Evolutionary conservation across 2,329 filamentous ascomycete species (phyloP), one percentile per base, ranked within the genome.

Genomic region (Talaromyces albobiverticillius): DNA sequence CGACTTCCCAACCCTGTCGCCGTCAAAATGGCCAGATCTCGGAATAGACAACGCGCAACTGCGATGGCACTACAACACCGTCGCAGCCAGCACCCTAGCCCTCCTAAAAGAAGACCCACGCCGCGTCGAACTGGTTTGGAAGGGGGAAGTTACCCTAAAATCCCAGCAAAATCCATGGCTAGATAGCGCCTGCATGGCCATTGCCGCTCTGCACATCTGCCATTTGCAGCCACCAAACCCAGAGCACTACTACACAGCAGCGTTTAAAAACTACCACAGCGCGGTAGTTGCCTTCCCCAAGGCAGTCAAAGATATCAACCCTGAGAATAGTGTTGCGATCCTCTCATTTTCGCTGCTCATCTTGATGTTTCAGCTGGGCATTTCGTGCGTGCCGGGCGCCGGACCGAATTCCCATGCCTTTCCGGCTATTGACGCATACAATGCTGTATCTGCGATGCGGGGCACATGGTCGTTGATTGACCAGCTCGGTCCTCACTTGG

Each of bases 391-490:
- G 11, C 53, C 53, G 9, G 53, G 53, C 20, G 53, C 53, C 31
- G 53, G 47, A 25, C 53, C 53, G 4, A 55, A 51, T 47, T 34
- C 53, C 25, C 40, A 55, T 23, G 53, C 34, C 3, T 43, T 51
- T 11, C 53, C 53, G 8, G 29, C 31, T 5, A 42, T 51, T n/a
- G 53, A 55, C 14, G 53, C 48, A 47, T 55, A 55, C 26, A 55
- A 55, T 4, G 48, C 53, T 6, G 51, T 55, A 3, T 51, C 48
- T 2, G 53, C 53, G 20, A n/a, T 55, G n/a, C 47, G 53, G 18
- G 53, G 53, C 14, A 55, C 53, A 18, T 55, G 53, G 53, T 55
- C 53, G 4, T 41, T 55, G n/a, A 51, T 55, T 6, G 53, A 55
- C 49, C 53, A 55, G 36, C 53, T 55, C 7, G 23, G 14, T 18